Evolutionary conservation across 139 green algal species (phyloP).

Genomic region (Chlorella sp.): DNA sequence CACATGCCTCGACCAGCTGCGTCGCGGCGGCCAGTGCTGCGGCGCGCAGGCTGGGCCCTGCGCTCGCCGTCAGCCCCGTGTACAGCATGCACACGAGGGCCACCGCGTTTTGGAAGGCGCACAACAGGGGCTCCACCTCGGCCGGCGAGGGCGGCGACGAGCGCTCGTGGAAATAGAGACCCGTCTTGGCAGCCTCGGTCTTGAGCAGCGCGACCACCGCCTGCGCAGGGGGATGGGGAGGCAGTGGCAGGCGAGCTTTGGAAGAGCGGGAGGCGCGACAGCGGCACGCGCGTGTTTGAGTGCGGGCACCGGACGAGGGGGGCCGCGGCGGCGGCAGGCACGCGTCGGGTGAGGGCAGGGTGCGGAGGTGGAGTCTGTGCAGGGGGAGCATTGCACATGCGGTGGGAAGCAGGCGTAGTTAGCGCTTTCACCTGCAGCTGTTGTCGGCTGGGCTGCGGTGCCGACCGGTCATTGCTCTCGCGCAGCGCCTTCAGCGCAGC

Average conservation of each 20-base stretch:
- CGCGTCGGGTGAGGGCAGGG: too few relatives aligned
- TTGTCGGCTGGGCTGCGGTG: background rate
- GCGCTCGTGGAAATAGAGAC: constrained; percentile 2
- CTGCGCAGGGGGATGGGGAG: too few relatives aligned
- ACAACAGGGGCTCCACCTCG: background rate
- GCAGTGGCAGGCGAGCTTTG: too few relatives aligned
- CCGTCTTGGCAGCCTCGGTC: constrained; percentile 22
- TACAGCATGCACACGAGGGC: constrained; percentile 25
- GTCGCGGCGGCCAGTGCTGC: constrained; percentile 2
- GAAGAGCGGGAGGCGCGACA: too few relatives aligned
- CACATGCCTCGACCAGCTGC: constrained; percentile 5
- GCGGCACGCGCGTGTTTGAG: too few relatives aligned
- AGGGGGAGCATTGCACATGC: too few relatives aligned
- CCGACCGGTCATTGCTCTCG: background rate
- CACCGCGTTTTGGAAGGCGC: background rate
- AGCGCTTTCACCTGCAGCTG: too few relatives aligned
- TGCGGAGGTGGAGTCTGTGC: too few relatives aligned
- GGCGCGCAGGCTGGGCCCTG: constrained; percentile 9
- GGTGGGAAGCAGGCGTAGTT: too few relatives aligned
- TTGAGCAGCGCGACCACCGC: background rate
- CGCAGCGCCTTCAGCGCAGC: background rate
- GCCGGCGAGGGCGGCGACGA: background rate
- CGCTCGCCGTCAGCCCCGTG: background rate
- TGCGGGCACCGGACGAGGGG: too few relatives aligned
- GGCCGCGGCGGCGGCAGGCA: too few relatives aligned